phyloP scores from a whole-genome alignment of 345 rosid species.

The Trapa bicornis region DNA sequence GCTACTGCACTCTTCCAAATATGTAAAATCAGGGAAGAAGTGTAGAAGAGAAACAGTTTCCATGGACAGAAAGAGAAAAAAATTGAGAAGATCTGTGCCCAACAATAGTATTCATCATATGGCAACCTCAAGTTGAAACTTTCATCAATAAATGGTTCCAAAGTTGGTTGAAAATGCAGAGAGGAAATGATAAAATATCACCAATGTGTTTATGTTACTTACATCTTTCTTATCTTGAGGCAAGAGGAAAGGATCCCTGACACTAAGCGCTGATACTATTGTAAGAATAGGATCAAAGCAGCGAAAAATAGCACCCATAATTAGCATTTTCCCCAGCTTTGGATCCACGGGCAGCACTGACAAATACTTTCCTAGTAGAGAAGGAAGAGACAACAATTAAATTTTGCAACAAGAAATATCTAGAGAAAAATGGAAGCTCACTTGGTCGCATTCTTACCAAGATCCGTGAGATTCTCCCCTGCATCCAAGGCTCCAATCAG shows the following conservation, averaged over 20 bases:
- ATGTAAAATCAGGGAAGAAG: not conserved
- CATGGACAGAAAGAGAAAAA: not conserved
- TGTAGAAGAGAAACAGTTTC: not conserved
- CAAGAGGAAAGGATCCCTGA: constrained; percentile 92
- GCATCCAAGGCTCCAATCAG: constrained; percentile 88
- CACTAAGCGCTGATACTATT: constrained; percentile 89
- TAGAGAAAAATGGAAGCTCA: not conserved
- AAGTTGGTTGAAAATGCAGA: not conserved
- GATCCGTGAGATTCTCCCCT: constrained; percentile 82
- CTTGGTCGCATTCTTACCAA: constrained; percentile 36
- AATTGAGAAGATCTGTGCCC: not conserved
- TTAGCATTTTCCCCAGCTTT: constrained; percentile 95
- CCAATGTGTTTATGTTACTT: constrained; percentile 17
- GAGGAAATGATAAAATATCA: not conserved
- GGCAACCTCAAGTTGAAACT: not conserved
- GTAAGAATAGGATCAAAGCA: constrained; percentile 95
- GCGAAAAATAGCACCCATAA: constrained; percentile 87
- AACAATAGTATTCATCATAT: not conserved
- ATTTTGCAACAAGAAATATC: not conserved
- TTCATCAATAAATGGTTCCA: not conserved
- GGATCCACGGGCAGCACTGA: constrained; percentile 97
- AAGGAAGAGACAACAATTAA: constrained; percentile 2
- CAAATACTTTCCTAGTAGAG: constrained; percentile 54
- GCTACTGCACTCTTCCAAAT: not conserved
- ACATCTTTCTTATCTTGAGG: constrained; percentile 97